A percentile compares a stretch with the other conserved stretches of the same genome.
Evolutionary conservation across 2,329 filamentous ascomycete species (phyloP).

Genomic region (Microdochium bolleyi): DNA sequence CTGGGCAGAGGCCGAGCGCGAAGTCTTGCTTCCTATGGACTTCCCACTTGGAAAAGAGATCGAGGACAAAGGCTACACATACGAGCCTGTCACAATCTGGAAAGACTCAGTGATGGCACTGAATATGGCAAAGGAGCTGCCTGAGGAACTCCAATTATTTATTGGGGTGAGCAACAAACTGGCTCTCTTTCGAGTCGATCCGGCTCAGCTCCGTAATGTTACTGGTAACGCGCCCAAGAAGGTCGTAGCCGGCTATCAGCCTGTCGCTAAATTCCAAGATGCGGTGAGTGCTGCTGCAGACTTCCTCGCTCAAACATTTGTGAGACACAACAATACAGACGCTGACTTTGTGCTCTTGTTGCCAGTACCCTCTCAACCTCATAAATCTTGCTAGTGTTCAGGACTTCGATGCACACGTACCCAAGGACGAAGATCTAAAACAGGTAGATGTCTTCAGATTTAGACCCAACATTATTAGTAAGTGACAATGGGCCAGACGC

Average conservation of each 20-base stretch:
- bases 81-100: constrained; percentile 59
- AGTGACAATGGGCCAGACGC: constrained; percentile 8
- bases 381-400: constrained; percentile 58
- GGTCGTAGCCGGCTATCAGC: constrained; percentile 53
- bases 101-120: constrained; percentile 46
- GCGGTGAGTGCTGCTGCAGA: constrained; percentile 39
- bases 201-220: constrained; percentile 47
- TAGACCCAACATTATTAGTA: constrained; percentile 64
- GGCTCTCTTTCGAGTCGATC: constrained; percentile 61
- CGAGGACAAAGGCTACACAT: constrained; percentile 47
- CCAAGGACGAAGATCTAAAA: constrained; percentile 36
- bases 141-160: constrained; percentile 55
- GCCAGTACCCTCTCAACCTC: constrained; percentile 63
- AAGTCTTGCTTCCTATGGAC: constrained; percentile 59
- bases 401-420: constrained; percentile 49
- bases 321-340: not conserved
- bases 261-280: constrained; percentile 61
- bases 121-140: constrained; percentile 50
- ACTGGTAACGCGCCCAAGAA: constrained; percentile 50
- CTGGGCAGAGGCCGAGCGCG: constrained; percentile 45
- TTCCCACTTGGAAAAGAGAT: constrained; percentile 51
- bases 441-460: constrained; percentile 57
- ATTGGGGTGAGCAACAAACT: constrained; percentile 60
- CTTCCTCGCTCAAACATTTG: not conserved
- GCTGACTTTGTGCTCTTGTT: not conserved